Base-by-base conservation (phyloP, 1,139 yeast species). In the Hyphopichia wangnamkhiaoensis region DNA sequence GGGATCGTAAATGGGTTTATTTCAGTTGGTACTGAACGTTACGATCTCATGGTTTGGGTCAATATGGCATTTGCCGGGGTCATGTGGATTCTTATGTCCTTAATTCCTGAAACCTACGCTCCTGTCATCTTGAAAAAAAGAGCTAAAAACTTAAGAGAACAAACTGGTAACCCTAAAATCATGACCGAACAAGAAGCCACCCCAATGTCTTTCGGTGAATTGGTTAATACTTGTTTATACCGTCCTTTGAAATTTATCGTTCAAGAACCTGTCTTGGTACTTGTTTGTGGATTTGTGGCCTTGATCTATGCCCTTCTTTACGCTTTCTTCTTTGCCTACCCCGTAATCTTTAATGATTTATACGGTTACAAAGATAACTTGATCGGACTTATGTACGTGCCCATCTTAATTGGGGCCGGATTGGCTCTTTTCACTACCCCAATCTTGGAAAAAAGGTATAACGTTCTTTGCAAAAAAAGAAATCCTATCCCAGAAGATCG, bases 161-260 rank as follows among this genome's bases (percentile, higher is more conserved):
- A 85, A 63, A 84, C 95, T 8, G 95, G 95, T 37, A 84, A 88
- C 57, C 68, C 68, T 14, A 82, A 84, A 58, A 88, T 89, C 49
- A 85, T 87, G 91, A 89, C 96, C 19, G 96, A 89, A 66, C 95
- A 86, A 62, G 96, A 89, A 63, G 88, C 90, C 13, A 77, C 76
- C 42, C 91, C 93, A 37, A 60, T 84, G 59, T 64, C 86, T 0
- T 58, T 86, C 35, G 67, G 64, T 25, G 93, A 87, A 54, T 65
- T 89, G 56, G 53, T 87, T 42, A 73, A 78, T 48, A 77, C 85
- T 15, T 82, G 87, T 61, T 71, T 89, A 43, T 65, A 82, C 45
- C 74, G 95, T 55, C 97, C 97, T 2, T 63, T 90, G 48, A 77
- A 78, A 52, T 84, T 90, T 58, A 80, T 79, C 28, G 62, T 79